Evolutionary conservation across 768 basidiomycete species (phyloP).

Genomic region (Auricularia sp.): DNA sequence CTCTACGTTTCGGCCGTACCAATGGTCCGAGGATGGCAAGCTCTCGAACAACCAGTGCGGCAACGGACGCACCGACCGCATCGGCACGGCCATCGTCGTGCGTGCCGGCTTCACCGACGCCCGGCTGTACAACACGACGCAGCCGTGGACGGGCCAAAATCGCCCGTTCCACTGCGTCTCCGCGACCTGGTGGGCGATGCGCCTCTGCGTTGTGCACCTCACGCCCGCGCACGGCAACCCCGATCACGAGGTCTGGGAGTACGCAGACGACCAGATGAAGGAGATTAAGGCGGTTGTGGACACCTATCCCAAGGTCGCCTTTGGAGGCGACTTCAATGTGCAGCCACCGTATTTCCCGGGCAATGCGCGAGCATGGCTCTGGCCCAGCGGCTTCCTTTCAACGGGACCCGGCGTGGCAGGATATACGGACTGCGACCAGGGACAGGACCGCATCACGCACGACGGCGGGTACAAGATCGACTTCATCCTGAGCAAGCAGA

Average conservation of each 20-base stretch:
- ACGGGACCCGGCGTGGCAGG: not conserved
- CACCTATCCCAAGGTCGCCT: not conserved
- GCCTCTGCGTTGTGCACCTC: not conserved
- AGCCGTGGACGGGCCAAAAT: not conserved
- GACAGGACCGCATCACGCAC: not conserved
- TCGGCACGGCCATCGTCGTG: not conserved
- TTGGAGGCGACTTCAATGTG: not conserved
- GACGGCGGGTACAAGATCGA: not conserved
- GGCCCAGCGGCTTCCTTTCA: not conserved
- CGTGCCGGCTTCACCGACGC: not conserved
- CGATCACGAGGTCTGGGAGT: not conserved
- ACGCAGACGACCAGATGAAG: slow-evolving; percentile 22
- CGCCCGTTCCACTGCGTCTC: not conserved
- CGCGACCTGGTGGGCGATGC: not conserved
- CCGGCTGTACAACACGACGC: not conserved
- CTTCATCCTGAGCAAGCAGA: not conserved
- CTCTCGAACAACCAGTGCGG: not conserved
- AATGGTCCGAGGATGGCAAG: not conserved
- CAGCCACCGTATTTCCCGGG: not conserved
- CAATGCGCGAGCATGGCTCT: not conserved
- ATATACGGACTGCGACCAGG: not conserved
- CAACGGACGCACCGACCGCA: not conserved
- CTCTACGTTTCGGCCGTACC: not conserved
- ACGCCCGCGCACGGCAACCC: not conserved
- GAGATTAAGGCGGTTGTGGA: not conserved